Evolutionary conservation across 2,329 filamentous ascomycete genomes (phyloP), one percentile per base, ranked within the genome.

Genomic region (Ophiostoma sp.): DNA sequence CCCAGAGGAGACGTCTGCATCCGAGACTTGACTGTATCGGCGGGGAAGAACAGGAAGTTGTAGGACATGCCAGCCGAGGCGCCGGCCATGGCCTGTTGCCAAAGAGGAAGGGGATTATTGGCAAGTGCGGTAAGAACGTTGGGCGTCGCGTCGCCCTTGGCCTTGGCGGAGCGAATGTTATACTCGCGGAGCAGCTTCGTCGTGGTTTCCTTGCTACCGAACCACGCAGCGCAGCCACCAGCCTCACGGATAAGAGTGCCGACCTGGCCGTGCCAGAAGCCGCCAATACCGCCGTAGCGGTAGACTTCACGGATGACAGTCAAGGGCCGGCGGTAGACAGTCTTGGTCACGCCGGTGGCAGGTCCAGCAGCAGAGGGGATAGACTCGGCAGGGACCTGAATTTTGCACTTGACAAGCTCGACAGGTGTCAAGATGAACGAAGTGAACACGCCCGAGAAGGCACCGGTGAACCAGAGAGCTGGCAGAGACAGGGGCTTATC

Each of bases 371-470:
- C 25, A 8, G 63, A 68, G 6, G 63, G 63, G 15, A 83, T 80
- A 11, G 87, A 93, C 0, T 95, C 94, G 4, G 17, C 66, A 19
- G 59, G 42, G 9, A 95, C 95, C 82, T 99, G 96, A 84, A 99
- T 97, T 83, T 96, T 97, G 88, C 96, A 99, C 84, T 99, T 99
- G 80, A 99, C 93, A 70, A 99, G 89, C 83, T 99, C 96, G 77
- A 99, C 94, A 0, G 96, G 96, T 0, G 96, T 99, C 75, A 99
- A 89, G 42, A 97, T 90, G 66, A 98, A 87, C 0, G 94, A 97
- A 0, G 96, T 97, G 79, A 97, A 92, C 52, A 93, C 92, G 45
- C 96, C 96, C 1, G 95, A 92, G 73, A 93, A 91, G 68, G 93
- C 95, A 64, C 96, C 96, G 22, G 94, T 97, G 70, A 90, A 84